These are phyloP conservation scores for Chondrus crispus DNA, from an alignment of 23 red algal genomes.

Conservation along the genomic window DNA sequence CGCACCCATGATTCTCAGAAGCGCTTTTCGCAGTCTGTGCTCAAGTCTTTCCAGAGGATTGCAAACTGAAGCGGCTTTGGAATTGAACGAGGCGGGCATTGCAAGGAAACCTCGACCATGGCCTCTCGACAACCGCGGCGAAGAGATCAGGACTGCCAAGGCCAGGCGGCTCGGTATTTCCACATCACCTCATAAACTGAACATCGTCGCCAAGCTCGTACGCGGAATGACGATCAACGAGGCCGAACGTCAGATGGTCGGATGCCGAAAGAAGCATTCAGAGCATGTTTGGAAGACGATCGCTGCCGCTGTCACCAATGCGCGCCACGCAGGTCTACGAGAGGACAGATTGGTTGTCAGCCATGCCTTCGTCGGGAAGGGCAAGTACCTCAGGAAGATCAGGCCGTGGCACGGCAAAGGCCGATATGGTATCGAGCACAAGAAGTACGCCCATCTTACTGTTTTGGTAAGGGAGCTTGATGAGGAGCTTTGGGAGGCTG, in stretches of 20 bases:
- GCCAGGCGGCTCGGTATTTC: constrained; percentile 46
- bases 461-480: constrained; percentile 53
- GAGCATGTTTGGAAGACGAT: constrained; percentile 23
- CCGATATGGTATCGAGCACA: constrained; percentile 67
- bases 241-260: constrained; percentile 40
- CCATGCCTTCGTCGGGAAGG: constrained; percentile 56
- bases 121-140: constrained; percentile 33
- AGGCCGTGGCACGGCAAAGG: constrained; percentile 81
- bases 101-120: too few relatives aligned
- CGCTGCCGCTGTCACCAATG: constrained; percentile 46
- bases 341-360: constrained; percentile 52
- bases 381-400: constrained; percentile 42
- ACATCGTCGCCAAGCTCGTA: constrained; percentile 63
- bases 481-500: constrained; percentile 67
- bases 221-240: constrained; percentile 44
- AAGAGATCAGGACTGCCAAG: constrained; percentile 40
- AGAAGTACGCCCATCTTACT: constrained; percentile 64
- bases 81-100: too few relatives aligned
- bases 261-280: constrained; percentile 48
- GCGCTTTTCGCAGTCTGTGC: too few relatives aligned
- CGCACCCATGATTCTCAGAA: too few relatives aligned
- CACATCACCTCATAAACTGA: constrained; percentile 60
- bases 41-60: too few relatives aligned
- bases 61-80: too few relatives aligned
- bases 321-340: constrained; percentile 2